phyloP scores from a whole-genome alignment of 306 rosid species.

The Rosa persica region DNA sequence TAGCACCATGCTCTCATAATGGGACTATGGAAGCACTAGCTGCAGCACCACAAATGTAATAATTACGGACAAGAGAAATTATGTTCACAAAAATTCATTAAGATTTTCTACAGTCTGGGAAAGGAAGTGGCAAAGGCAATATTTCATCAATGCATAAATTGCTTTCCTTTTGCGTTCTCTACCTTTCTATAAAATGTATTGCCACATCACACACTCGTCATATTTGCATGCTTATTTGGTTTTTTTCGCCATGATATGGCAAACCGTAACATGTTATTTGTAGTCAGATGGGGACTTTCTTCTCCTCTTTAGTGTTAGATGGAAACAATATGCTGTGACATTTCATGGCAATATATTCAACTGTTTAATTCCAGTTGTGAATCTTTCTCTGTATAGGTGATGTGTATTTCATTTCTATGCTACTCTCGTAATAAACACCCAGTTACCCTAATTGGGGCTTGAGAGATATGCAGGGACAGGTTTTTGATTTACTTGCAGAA shows the following conservation, averaged over 20 bases:
- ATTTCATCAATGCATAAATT: background rate
- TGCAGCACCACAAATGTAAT: constrained; percentile 30
- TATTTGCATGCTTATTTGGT: background rate
- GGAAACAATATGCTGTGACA: background rate
- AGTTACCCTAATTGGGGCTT: background rate
- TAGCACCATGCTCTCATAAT: constrained; percentile 17
- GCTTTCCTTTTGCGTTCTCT: background rate
- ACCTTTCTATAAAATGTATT: constrained; percentile 10
- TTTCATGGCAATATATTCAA: background rate
- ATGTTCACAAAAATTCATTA: background rate
- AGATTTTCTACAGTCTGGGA: background rate
- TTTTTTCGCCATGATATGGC: background rate
- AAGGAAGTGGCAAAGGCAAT: background rate
- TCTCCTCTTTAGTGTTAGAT: background rate
- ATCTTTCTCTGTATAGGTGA: background rate
- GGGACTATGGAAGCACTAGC: constrained; percentile 25
- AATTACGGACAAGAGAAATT: constrained; percentile 8
- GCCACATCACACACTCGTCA: constrained; percentile 4
- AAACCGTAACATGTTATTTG: background rate
- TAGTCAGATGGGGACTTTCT: background rate
- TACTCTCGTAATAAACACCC: background rate
- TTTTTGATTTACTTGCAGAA: background rate
- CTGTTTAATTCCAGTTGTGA: background rate
- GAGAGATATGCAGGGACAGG: background rate
- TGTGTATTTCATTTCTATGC: background rate